These are phyloP conservation scores for Teratosphaeria pseudoeucalypti DNA, from an alignment of 2,329 filamentous ascomycete species.

Conservation along the genomic window DNA sequence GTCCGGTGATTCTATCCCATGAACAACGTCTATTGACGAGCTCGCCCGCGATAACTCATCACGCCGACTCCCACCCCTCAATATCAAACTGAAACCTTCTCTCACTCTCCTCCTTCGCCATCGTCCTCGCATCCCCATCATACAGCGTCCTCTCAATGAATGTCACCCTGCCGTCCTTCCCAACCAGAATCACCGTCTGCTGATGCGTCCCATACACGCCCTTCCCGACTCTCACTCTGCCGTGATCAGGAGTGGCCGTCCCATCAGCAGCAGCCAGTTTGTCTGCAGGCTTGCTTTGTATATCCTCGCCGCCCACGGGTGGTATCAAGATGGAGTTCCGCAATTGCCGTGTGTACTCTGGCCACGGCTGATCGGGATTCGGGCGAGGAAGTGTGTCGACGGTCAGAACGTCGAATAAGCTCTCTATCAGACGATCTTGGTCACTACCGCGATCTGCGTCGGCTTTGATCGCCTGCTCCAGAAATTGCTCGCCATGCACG, in stretches of 20 bases:
- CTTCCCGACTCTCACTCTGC: slow-evolving; percentile 11
- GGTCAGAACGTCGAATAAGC: slow-evolving; percentile 43
- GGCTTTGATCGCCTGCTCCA: slow-evolving; percentile 38
- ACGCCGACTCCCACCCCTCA: slow-evolving; percentile 16
- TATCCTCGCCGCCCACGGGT: slow-evolving; percentile 39
- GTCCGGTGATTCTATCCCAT: too few species aligned
- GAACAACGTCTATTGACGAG: too few species aligned
- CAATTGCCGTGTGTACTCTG: slow-evolving; percentile 46
- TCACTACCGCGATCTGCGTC: slow-evolving; percentile 31
- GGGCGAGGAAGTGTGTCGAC: slow-evolving; percentile 46
- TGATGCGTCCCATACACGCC: slow-evolving; percentile 55
- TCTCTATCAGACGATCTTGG: slow-evolving; percentile 41
- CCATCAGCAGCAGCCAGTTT: slow-evolving; percentile 29
- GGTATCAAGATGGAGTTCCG: slow-evolving; percentile 53
- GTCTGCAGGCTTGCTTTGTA: slow-evolving; percentile 29
- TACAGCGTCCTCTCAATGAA: slow-evolving; percentile 54
- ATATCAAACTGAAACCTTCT: slow-evolving; percentile 38
- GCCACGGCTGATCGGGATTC: slow-evolving; percentile 39
- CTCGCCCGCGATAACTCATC: too few species aligned
- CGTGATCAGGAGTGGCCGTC: slow-evolving; percentile 6
- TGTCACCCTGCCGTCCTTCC: slow-evolving; percentile 44
- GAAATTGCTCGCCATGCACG: slow-evolving; percentile 44
- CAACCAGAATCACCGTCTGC: slow-evolving; percentile 51
- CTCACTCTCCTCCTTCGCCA: slow-evolving; percentile 39
- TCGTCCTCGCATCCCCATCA: slow-evolving; percentile 40